Base-by-base conservation (phyloP, 2,329 filamentous ascomycete genomes). In the Stromatinia cepivora region DNA sequence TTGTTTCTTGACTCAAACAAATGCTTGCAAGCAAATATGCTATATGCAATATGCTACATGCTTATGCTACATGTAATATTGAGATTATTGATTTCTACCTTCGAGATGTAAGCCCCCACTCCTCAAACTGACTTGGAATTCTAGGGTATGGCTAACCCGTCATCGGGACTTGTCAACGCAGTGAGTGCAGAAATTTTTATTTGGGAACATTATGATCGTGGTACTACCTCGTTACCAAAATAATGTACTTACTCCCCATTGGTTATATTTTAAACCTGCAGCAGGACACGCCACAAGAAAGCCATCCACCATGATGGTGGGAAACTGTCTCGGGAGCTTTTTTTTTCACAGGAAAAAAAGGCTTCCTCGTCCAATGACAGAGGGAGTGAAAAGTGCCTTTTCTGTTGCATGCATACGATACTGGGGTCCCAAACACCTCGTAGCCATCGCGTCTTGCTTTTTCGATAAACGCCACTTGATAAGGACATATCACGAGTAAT, bases 291-390 rank as follows among this genome's bases (percentile, higher is more conserved):
- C 59, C 59, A 63, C 59, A 20, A 63, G 39, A 34, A 48, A 42
- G 50, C 59, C 56, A 58, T 42, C 22, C 34, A 59, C 56, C 53
- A 52, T 28, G 45, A 36, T 61, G 39, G 45, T 52, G 54, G 65
- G 31, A 67, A 59, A 59, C 45, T 63, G 61, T 63, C 61, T 63
- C 61, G 46, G 61, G 34, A 52, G 61, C 61, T 63, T 63, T 52
- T 67, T 54, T 42, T 34, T 42, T 22, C n/a, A 34, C 36, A 36
- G 48, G 39, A 10, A 20, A n/a, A 39, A 28, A 9, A 31, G 65
- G 42, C 42, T 25, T n/a, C 25, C 36, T 39, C 56, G 8, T 59
- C 66, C 54, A 62, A 61, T 61, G 20, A 28, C 31, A 22, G 17
- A 17, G 15, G 42, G 34, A n/a, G 34, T 17, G n/a, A 50, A 67